Evolutionary conservation across 1,139 yeast species (phyloP).

Genomic region (Scheffersomyces illinoinensis): DNA sequence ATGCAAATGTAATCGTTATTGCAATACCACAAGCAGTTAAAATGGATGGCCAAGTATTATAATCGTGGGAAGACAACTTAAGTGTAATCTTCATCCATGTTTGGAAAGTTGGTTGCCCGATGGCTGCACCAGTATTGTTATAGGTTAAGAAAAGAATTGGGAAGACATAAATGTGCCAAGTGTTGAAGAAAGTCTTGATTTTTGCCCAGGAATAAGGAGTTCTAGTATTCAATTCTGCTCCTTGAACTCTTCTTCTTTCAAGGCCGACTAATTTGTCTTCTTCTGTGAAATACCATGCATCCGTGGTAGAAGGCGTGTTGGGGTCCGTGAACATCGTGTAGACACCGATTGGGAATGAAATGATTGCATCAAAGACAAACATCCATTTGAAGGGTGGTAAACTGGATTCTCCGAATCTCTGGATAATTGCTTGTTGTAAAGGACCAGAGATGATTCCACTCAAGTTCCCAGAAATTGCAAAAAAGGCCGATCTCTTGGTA

Average conservation of each 20-base stretch:
- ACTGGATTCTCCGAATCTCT: conserved; percentile 26
- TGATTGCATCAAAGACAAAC: conserved; percentile 40
- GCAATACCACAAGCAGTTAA: conserved; percentile 48
- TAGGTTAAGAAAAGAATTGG: conserved; percentile 51
- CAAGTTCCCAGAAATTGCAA: conserved; percentile 45
- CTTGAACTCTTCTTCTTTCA: conserved; percentile 44
- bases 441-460: conserved; percentile 46
- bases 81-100: conserved; percentile 53
- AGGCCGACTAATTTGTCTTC: conserved; percentile 37
- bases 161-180: conserved; percentile 53
- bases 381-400: conserved; percentile 39
- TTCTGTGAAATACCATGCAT: conserved; percentile 35
- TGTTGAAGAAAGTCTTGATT: conserved; percentile 41
- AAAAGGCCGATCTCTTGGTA: conserved; percentile 50
- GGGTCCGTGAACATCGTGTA: conserved; percentile 40
- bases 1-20: conserved; percentile 38
- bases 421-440: conserved; percentile 33
- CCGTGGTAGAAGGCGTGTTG: conserved; percentile 40
- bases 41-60: conserved; percentile 52
- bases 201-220: conserved; percentile 41
- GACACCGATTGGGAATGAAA: conserved; percentile 36
- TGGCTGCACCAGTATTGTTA: conserved; percentile 48
- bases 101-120: conserved; percentile 49
- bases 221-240: conserved; percentile 48
- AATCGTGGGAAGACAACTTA: conserved; percentile 36